phyloP scores from a whole-genome alignment of 192 early-diverging fungal genomes.

The Coemansia sp. region DNA sequence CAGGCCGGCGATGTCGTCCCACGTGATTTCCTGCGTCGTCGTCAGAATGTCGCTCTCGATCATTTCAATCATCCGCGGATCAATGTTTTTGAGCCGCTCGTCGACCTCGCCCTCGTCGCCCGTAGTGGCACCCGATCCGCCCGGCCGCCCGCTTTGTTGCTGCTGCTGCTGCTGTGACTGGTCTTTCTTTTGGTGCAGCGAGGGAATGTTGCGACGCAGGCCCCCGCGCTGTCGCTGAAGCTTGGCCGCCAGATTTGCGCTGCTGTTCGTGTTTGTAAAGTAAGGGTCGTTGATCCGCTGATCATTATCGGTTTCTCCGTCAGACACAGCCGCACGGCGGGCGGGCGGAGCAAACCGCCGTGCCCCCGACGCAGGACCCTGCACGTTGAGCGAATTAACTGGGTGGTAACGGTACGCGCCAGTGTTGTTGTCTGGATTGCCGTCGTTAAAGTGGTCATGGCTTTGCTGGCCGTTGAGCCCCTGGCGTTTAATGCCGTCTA shows the following conservation, averaged over 20 bases:
- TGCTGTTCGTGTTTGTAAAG: conserved; percentile 3
- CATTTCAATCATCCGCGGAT: conserved; percentile 83
- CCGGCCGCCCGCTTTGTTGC: not conserved
- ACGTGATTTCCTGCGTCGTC: conserved; percentile 56
- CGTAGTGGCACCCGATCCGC: not conserved
- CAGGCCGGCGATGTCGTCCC: conserved; percentile 86
- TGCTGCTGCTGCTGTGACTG: not conserved
- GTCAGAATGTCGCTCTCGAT: conserved; percentile 89
- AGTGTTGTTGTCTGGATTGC: not conserved
- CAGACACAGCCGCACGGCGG: conserved; percentile 9
- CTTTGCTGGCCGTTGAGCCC: conserved; percentile 1
- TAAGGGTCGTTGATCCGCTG: conserved; percentile 12
- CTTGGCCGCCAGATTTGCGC: not conserved
- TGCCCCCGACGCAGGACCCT: no score
- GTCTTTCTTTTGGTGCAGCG: conserved; percentile 24
- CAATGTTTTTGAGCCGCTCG: conserved; percentile 79
- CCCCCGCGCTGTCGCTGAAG: conserved; percentile 17
- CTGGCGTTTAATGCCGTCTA: conserved; percentile 32
- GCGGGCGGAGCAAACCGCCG: conserved; percentile 28
- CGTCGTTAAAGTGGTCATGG: no score
- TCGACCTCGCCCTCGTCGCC: conserved; percentile 51
- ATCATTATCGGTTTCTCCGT: conserved; percentile 12
- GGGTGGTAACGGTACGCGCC: conserved; percentile 3
- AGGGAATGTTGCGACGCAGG: conserved; percentile 5
- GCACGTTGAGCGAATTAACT: conserved; percentile 1